Conservation (phyloP, 495 filamentous ascomycete genomes). For the Aspergillus incahuasiensis region DNA sequence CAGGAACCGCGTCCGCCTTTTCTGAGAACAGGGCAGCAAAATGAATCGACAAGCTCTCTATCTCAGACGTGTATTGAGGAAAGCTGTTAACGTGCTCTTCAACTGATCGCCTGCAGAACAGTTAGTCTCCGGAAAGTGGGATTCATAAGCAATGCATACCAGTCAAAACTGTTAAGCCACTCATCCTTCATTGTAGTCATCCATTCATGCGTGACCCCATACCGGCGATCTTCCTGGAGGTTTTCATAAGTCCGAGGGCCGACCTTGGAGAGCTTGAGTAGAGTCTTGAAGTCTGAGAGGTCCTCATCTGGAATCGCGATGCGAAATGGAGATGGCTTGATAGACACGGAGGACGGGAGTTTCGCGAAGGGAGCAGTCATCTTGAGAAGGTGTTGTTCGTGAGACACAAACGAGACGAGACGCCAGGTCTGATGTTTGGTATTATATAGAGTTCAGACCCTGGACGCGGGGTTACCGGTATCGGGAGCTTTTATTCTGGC, state of each 20-base stretch:
- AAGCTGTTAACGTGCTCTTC: constrained; percentile 58
- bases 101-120: constrained; percentile 37
- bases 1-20: constrained; percentile 53
- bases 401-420: neutral
- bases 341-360: constrained; percentile 23
- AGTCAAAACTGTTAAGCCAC: constrained; percentile 46
- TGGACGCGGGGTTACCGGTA: neutral
- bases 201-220: constrained; percentile 56
- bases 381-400: neutral
- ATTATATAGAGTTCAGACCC: too few relatives aligned
- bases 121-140: neutral
- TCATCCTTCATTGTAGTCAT: constrained; percentile 45
- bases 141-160: constrained; percentile 24
- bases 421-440: neutral
- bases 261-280: constrained; percentile 49
- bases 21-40: constrained; percentile 60
- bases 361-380: constrained; percentile 23
- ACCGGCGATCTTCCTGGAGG: constrained; percentile 37
- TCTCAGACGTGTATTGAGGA: constrained; percentile 53
- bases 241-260: constrained; percentile 50
- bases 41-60: constrained; percentile 52
- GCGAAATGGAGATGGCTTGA: constrained; percentile 33
- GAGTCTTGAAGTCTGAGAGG: constrained; percentile 44
- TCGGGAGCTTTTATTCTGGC: too few relatives aligned
- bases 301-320: constrained; percentile 40